Base-by-base conservation (phyloP, 192 early-diverging fungal species). In the Backusella liffmaniae region DNA sequence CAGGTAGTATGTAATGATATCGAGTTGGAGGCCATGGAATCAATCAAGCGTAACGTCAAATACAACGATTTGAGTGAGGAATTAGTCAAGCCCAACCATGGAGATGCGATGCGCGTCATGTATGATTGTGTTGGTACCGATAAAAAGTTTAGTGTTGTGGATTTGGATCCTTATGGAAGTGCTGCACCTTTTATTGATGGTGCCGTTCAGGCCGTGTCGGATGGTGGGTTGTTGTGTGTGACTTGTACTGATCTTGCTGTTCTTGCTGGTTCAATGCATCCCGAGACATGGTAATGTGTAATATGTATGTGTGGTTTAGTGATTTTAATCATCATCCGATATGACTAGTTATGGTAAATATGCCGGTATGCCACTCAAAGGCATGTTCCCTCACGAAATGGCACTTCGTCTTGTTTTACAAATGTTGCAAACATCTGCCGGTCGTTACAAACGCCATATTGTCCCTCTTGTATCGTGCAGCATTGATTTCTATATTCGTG, bases 201-300 rank as follows among this genome's bases (percentile, higher is more conserved):
- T 10, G 96, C 97, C 4, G 91, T 99, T 5, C 94, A 98, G 70
- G 89, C 95, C 2, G 95, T 98, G 12, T 76, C 86, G 26, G 91
- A 97, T 53, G 96, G 95, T 73, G 96, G 73, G 2, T 83, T 99
- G 18, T 87, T 99, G 35, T 98, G 97, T 79, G 91, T 99, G 6
- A 99, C 98, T 3, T 99, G 97, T 84, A 99, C 98, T 1, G 98
- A 99, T 89, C 84, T 99, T 84, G 96, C 95, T 7, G 89, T 97
- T 21, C 88, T 99, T 16, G 94, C 96, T 76, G 96, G 96, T 66
- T 92, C 82, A 86, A 99, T 90, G 81, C 88, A 93, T 83, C 94
- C 87, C 68, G 97, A 92, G 83, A 89, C 92, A 73, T 94, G 91
- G 86, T 86, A 82, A 62, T 67, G 4, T 29, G 16, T 37, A 70